These are phyloP conservation scores for Chlorencoelia australis DNA, from an alignment of 2,329 filamentous ascomycete species.

Conservation along the genomic window DNA sequence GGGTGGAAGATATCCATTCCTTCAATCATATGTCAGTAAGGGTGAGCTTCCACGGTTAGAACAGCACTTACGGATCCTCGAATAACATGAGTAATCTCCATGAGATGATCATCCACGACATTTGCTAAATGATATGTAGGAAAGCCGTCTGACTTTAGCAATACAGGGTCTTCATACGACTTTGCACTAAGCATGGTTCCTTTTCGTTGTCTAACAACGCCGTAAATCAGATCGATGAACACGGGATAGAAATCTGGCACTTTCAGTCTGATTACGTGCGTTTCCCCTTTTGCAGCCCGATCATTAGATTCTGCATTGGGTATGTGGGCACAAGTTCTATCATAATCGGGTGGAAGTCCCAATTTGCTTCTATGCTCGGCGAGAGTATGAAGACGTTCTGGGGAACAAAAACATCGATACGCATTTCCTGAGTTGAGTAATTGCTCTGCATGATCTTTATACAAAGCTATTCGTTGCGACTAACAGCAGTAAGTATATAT, in stretches of 20 bases:
- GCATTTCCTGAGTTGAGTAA: slow-evolving; percentile 64
- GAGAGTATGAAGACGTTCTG: slow-evolving; percentile 57
- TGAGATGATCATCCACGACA: slow-evolving; percentile 89
- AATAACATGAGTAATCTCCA: slow-evolving; percentile 94
- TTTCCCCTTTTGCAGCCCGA: slow-evolving; percentile 57
- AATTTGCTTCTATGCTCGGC: slow-evolving; percentile 51
- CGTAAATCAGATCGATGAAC: slow-evolving; percentile 75
- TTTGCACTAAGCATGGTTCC: slow-evolving; percentile 29
- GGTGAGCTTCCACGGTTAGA: neutral
- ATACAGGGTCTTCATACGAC: slow-evolving; percentile 70
- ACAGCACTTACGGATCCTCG: slow-evolving; percentile 57
- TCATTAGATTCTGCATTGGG: slow-evolving; percentile 57
- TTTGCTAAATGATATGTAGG: slow-evolving; percentile 98
- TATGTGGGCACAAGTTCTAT: slow-evolving; percentile 64
- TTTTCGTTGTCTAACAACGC: slow-evolving; percentile 44
- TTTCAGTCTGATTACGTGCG: slow-evolving; percentile 69
- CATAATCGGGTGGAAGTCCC: slow-evolving; percentile 51
- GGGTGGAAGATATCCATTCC: slow-evolving; percentile 96
- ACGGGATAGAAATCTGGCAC: slow-evolving; percentile 49
- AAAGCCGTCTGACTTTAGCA: slow-evolving; percentile 83
- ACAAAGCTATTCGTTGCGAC: slow-evolving; percentile 70
- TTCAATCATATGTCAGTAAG: slow-evolving; percentile 24
- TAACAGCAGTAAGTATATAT: slow-evolving; percentile 28
- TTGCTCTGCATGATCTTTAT: slow-evolving; percentile 57
- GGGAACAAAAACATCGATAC: slow-evolving; percentile 87